Base-by-base conservation (phyloP, 2,329 filamentous ascomycete genomes). In the Microdochium trichocladiopsis region DNA sequence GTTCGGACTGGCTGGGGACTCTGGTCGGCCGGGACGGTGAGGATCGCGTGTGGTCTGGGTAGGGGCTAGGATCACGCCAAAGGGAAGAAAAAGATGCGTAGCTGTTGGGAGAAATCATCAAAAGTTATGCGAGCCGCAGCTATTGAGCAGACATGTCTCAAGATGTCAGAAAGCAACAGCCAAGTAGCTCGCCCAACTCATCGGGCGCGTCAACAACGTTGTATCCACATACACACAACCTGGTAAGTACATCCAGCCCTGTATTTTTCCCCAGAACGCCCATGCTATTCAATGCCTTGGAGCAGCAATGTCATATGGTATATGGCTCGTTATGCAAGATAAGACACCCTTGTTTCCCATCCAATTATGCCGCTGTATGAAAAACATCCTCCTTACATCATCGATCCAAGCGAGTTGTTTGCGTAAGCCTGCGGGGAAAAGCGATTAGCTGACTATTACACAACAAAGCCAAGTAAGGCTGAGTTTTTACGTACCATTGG, bases 381-480 rank as follows among this genome's bases (percentile, higher is more conserved):
- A 49, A 48, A 53, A 50, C 47, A 49, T 33, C 52, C 51, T 23
- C 53, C 61, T 62, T 78, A 88, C 80, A 90, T 86, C 76, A 91
- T 79, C 55, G 84, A 88, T 77, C 88, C 86, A 65, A 95, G 80
- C 54, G 89, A 91, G 69, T 82, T 92, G 65, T 90, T 86, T 49
- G 89, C 90, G 68, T 95, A 95, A 4, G 90, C 88, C 87, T 90
- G 54, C 21, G 12, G 50, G 28, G n/a, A 25, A 31, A 55, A 22
- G 9, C 28, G 36, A 56, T 70, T 59, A 69, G 63, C 61, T 53
- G 59, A 57, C 22, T 43, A 25, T 60, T 49, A 12, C 22, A 24
- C 8, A 2, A 21, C 24, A 25, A 37, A 25, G 23, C 4, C 23
- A 47, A 22, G n/a, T 6, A 14, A 16, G 53, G 28, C 21, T 41